These are phyloP conservation scores for Aspergillus nidulans DNA, from an alignment of 495 filamentous ascomycete genomes.

Conservation along the genomic window DNA sequence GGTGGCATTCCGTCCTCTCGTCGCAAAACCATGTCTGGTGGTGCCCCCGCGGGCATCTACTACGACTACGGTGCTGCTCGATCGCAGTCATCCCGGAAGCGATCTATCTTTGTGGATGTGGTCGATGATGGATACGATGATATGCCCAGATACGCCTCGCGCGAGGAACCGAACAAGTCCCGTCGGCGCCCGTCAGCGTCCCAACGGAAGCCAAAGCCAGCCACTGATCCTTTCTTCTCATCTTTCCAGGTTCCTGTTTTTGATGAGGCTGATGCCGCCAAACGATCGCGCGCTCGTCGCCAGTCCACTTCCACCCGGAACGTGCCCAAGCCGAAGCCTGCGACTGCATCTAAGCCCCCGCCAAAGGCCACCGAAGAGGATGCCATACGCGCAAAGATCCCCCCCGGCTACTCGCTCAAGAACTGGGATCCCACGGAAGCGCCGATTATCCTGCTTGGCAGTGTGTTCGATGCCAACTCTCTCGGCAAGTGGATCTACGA, in stretches of 20 bases:
- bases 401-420: constrained; percentile 88
- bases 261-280: constrained; percentile 41
- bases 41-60: constrained; percentile 32
- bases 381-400: constrained; percentile 75
- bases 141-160: constrained; percentile 26
- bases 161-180: constrained; percentile 26
- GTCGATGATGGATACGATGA: constrained; percentile 51
- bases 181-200: constrained; percentile 33
- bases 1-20: constrained; percentile 32
- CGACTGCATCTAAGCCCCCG: constrained; percentile 42
- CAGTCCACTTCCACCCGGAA: constrained; percentile 48
- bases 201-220: constrained; percentile 45
- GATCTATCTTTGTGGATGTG: constrained; percentile 52
- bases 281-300: constrained; percentile 42
- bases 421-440: constrained; percentile 97
- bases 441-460: constrained; percentile 88
- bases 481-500: constrained; percentile 99
- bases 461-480: constrained; percentile 96
- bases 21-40: constrained; percentile 34
- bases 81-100: constrained; percentile 42
- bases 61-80: constrained; percentile 39
- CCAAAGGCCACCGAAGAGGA: constrained; percentile 82
- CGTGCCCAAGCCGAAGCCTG: constrained; percentile 41
- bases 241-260: constrained; percentile 45
- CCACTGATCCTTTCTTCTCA: constrained; percentile 52